A percentile compares a stretch with the other conserved stretches of the same genome.
These are phyloP conservation scores for Pseudogymnoascus sp. DNA, from an alignment of 2,329 filamentous ascomycete genomes.

Conservation along the genomic window DNA sequence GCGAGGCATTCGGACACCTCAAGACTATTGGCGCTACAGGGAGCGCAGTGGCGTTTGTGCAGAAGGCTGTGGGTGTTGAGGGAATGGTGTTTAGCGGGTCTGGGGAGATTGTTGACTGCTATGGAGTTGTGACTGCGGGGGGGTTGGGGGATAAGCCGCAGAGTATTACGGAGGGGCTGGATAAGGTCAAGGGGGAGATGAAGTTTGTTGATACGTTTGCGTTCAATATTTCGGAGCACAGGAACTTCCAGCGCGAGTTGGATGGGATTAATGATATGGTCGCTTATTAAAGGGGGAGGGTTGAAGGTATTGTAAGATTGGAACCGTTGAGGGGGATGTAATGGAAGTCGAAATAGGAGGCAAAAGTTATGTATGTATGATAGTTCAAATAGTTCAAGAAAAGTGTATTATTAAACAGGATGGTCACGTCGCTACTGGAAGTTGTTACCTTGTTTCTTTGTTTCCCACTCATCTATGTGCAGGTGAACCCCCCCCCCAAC, in stretches of 20 bases:
- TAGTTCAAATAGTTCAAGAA: neutral
- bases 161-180: slow-evolving; percentile 46
- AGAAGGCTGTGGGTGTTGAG: slow-evolving; percentile 35
- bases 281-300: slow-evolving; percentile 49
- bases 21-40: slow-evolving; percentile 72
- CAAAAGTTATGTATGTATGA: neutral
- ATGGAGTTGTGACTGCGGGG: slow-evolving; percentile 65
- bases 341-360: neutral
- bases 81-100: slow-evolving; percentile 35
- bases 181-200: slow-evolving; percentile 49
- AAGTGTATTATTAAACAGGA: neutral
- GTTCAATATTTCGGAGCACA: slow-evolving; percentile 60
- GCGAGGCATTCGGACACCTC: slow-evolving; percentile 73
- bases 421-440: neutral
- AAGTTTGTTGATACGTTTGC: slow-evolving; percentile 65
- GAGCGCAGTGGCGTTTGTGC: slow-evolving; percentile 58
- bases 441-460: neutral
- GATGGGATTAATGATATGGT: slow-evolving; percentile 59
- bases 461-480: neutral
- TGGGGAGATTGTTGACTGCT: slow-evolving; percentile 52
- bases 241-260: slow-evolving; percentile 65
- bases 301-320: neutral
- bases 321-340: neutral
- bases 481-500: neutral
- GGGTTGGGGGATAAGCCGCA: slow-evolving; percentile 37